A percentile compares a stretch with the other conserved stretches of the same genome.
phyloP scores from a whole-genome alignment of 805 yeast genomes.

The Wickerhamomyces chambardii region DNA sequence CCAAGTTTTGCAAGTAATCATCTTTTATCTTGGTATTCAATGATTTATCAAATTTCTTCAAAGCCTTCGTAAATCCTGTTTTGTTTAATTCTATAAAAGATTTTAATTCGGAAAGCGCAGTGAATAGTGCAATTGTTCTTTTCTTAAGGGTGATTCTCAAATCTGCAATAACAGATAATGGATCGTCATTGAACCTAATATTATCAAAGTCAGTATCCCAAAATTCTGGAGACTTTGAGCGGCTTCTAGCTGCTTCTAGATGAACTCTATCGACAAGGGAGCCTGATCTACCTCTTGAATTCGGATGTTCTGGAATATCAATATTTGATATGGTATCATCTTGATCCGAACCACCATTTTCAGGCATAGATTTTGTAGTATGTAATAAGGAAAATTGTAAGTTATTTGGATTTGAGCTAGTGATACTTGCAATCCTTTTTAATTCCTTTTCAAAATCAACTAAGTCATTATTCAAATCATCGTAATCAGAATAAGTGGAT shows the following conservation, averaged over 20 bases:
- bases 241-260: slow-evolving; percentile 7
- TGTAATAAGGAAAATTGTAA: neutral
- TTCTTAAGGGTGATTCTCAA: slow-evolving; percentile 53
- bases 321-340: slow-evolving; percentile 18
- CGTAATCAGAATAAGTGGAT: slow-evolving; percentile 42
- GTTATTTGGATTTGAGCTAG: slow-evolving; percentile 1
- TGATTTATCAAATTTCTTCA: slow-evolving; percentile 88
- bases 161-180: slow-evolving; percentile 17
- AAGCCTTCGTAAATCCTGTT: slow-evolving; percentile 84
- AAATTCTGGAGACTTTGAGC: slow-evolving; percentile 16
- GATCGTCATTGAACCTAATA: slow-evolving; percentile 8
- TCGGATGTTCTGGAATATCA: slow-evolving; percentile 3
- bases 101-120: slow-evolving; percentile 70
- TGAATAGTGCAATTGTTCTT: slow-evolving; percentile 57
- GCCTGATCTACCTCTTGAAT: slow-evolving; percentile 12
- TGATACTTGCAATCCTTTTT: neutral
- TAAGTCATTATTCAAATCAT: slow-evolving; percentile 51
- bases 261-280: slow-evolving; percentile 11
- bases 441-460: slow-evolving; percentile 41
- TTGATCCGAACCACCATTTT: slow-evolving; percentile 21
- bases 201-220: slow-evolving; percentile 15
- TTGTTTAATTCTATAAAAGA: slow-evolving; percentile 78
- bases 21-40: slow-evolving; percentile 50
- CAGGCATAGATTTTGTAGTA: slow-evolving; percentile 2
- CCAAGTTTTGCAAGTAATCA: slow-evolving; percentile 44